These are phyloP conservation scores for Phytomonas francai DNA, from an alignment of 208 protist species.

Conservation along the genomic window DNA sequence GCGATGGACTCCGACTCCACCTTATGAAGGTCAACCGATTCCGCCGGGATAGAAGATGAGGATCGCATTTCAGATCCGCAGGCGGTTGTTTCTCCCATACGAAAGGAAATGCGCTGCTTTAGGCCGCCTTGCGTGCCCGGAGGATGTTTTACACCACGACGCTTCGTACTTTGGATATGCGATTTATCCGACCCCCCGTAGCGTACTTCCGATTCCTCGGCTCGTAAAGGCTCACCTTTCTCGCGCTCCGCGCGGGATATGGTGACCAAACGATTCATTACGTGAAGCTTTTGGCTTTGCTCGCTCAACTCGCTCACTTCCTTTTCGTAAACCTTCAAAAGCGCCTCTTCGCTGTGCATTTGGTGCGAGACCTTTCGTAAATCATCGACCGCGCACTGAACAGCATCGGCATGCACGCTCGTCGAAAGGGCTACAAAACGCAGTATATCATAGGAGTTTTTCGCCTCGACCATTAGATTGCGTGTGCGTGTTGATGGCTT, in stretches of 20 bases:
- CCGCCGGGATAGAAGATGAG: not conserved
- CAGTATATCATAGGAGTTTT: slow-evolving; percentile 36
- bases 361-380: slow-evolving; percentile 32
- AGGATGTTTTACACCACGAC: no score
- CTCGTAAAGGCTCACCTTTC: not conserved
- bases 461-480: not conserved
- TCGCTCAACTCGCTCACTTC: slow-evolving; percentile 31
- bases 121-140: no score
- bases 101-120: no score
- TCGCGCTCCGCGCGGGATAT: not conserved
- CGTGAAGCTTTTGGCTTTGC: slow-evolving; percentile 38
- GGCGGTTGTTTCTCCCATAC: no score
- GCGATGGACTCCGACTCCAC: not conserved
- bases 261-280: slow-evolving; percentile 6
- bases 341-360: slow-evolving; percentile 43
- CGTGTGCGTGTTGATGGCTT: not conserved
- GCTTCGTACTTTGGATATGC: no score
- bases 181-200: no score
- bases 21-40: slow-evolving; percentile 13
- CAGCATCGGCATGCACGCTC: slow-evolving; percentile 64
- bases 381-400: slow-evolving; percentile 53
- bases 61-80: no score
- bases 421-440: slow-evolving; percentile 57
- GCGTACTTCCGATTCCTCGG: no score
- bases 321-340: slow-evolving; percentile 32